A percentile compares a stretch with the other conserved stretches of the same genome.
phyloP scores from a whole-genome alignment of 1,139 yeast species.

The Debaryomyces coudertii region DNA sequence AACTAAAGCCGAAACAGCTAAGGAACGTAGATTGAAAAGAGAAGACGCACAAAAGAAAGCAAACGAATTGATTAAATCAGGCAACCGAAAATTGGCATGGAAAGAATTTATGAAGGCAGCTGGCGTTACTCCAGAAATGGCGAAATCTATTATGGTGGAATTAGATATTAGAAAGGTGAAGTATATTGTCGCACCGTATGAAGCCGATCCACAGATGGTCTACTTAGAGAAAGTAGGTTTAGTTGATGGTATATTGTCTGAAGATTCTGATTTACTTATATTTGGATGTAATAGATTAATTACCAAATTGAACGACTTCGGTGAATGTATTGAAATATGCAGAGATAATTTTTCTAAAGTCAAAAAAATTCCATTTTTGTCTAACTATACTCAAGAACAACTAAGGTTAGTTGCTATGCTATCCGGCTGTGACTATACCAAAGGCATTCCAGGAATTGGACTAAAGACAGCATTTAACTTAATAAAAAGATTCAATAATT shows the following conservation, averaged over 20 bases:
- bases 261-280: constrained; percentile 89
- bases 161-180: constrained; percentile 61
- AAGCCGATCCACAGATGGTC: constrained; percentile 97
- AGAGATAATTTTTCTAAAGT: constrained; percentile 55
- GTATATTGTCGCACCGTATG: constrained; percentile 95
- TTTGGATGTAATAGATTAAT: constrained; percentile 81
- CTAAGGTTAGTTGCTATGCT: constrained; percentile 79
- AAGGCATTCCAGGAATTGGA: constrained; percentile 83
- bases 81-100: constrained; percentile 63
- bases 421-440: constrained; percentile 95
- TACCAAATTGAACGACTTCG: constrained; percentile 80
- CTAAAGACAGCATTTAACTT: constrained; percentile 72
- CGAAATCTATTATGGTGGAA: constrained; percentile 77
- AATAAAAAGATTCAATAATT: constrained; percentile 52
- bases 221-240: constrained; percentile 74
- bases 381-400: constrained; percentile 55
- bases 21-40: constrained; percentile 60
- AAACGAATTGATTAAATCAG: constrained; percentile 47
- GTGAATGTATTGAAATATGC: constrained; percentile 71
- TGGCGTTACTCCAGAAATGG: constrained; percentile 90
- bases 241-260: constrained; percentile 87
- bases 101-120: constrained; percentile 78
- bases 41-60: constrained; percentile 62
- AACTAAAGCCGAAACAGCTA: constrained; percentile 76
- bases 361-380: constrained; percentile 48